Evolutionary conservation across 1,284 basidiomycete genomes (phyloP).

Genomic region (Fomitopsis palustris): DNA sequence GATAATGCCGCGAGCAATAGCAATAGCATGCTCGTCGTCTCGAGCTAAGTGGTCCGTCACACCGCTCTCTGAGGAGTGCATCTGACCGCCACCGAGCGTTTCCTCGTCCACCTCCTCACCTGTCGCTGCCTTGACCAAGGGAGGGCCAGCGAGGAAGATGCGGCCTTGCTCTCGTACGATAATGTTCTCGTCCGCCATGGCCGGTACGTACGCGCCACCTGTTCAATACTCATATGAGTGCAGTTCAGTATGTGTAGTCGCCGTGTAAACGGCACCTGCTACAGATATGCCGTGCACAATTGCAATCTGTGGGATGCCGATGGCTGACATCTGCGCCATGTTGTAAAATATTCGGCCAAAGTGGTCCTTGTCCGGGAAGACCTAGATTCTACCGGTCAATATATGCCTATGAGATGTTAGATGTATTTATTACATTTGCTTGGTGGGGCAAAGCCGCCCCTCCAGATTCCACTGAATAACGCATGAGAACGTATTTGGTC

Average conservation of each 20-base stretch:
- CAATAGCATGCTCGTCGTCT: constrained; percentile 87
- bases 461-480: constrained; percentile 78
- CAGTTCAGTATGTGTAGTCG: not conserved
- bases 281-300: constrained; percentile 95
- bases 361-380: constrained; percentile 88
- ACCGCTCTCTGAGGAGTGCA: constrained; percentile 93
- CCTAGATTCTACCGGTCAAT: constrained; percentile 29
- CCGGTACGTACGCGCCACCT: constrained; percentile 90
- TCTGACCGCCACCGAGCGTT: constrained; percentile 85
- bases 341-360: constrained; percentile 98
- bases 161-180: constrained; percentile 92
- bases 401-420: constrained; percentile 4
- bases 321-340: constrained; percentile 92
- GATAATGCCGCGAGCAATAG: constrained; percentile 80
- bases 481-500: not conserved
- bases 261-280: constrained; percentile 48
- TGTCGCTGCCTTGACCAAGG: constrained; percentile 92
- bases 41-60: constrained; percentile 91
- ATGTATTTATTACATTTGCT: constrained; percentile 60
- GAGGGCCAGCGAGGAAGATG: constrained; percentile 96
- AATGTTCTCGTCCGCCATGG: constrained; percentile 95
- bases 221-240: constrained; percentile 28
- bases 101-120: constrained; percentile 94
- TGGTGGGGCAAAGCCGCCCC: constrained; percentile 93
- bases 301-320: constrained; percentile 89